Percentiles rank a stretch among this genome's conserved stretches.
Evolutionary conservation across 495 filamentous ascomycete species (phyloP).

Genomic region (Chaetomium tenue): DNA sequence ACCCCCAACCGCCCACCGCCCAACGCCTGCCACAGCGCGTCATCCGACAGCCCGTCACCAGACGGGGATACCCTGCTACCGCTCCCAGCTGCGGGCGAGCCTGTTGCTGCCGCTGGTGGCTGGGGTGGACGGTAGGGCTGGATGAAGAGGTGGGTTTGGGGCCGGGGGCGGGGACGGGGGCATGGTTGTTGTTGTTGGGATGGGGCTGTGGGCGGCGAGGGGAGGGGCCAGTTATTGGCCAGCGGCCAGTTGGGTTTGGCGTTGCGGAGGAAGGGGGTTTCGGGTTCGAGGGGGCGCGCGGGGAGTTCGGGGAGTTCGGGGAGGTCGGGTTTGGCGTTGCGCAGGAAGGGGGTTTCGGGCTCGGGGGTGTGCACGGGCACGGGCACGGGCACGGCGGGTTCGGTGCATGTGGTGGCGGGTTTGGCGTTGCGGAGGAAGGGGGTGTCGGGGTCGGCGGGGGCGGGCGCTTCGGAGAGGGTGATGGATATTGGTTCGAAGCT

Average conservation of each 20-base stretch:
- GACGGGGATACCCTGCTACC: not conserved
- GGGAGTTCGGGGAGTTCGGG: not conserved
- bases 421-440: not conserved
- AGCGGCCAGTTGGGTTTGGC: conserved; percentile 7
- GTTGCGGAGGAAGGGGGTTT: conserved; percentile 13
- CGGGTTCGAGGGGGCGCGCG: not conserved
- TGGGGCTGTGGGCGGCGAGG: not conserved
- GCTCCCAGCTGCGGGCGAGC: not conserved
- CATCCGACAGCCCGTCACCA: not conserved
- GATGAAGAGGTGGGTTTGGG: not conserved
- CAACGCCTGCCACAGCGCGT: conserved; percentile 14
- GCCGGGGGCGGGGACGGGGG: not conserved
- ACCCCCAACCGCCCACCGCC: conserved; percentile 4
- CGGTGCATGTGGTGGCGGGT: not conserved
- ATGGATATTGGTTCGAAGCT: not conserved
- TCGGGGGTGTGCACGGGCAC: not conserved
- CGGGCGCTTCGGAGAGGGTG: not conserved
- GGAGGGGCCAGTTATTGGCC: conserved; percentile 1
- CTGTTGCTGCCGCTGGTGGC: no score
- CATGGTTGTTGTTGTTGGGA: not conserved
- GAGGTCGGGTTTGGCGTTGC: not conserved
- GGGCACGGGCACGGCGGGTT: not conserved
- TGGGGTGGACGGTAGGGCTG: not conserved
- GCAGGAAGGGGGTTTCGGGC: conserved; percentile 14
- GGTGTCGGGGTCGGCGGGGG: not conserved